phyloP scores from a whole-genome alignment of 371 early-diverging fungal genomes.

The Smittium culicis region DNA sequence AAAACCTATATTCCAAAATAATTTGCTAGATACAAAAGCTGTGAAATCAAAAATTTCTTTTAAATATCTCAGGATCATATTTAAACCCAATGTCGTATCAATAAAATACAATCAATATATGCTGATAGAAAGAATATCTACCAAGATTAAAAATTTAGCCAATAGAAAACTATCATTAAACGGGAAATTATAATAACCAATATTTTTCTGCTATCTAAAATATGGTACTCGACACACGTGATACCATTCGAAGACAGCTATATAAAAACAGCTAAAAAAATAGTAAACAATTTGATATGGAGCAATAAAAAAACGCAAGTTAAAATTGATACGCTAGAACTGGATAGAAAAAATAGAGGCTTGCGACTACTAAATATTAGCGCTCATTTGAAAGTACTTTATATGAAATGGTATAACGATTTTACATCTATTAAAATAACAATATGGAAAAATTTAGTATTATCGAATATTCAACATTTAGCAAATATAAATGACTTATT shows the following conservation, averaged over 20 bases:
- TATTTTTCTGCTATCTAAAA: background rate
- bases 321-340: background rate
- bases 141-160: background rate
- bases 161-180: background rate
- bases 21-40: background rate
- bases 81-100: background rate
- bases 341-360: background rate
- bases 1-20: too few species aligned
- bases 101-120: background rate
- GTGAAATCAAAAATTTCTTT: background rate
- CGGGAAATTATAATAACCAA: background rate
- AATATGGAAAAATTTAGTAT: background rate
- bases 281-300: background rate
- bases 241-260: background rate
- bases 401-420: background rate
- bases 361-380: background rate
- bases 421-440: background rate
- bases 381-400: background rate
- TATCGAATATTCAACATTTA: background rate
- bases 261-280: background rate
- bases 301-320: background rate
- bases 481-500: background rate
- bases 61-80: conserved; percentile 7
- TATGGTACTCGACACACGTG: background rate
- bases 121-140: background rate